Evolutionary conservation across 2,329 filamentous ascomycete species (phyloP).

Genomic region (Phaeosphaeria sp.): DNA sequence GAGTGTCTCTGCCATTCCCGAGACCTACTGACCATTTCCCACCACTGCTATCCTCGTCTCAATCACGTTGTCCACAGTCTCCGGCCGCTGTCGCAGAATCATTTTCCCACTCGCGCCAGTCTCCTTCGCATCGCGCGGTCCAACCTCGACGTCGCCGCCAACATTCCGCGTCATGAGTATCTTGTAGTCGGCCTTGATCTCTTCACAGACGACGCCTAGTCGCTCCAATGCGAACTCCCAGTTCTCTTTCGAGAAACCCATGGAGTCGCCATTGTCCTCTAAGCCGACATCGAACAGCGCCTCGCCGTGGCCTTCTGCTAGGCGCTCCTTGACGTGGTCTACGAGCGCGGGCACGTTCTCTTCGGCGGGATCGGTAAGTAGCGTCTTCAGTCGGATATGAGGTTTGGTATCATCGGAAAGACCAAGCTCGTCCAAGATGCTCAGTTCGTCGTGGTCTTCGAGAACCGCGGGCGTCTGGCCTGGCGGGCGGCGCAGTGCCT

Average conservation of each 20-base stretch:
- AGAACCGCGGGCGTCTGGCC: constrained; percentile 42
- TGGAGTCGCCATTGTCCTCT: constrained; percentile 86
- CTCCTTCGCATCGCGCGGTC: constrained; percentile 69
- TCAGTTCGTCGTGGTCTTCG: constrained; percentile 85
- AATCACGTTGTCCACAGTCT: constrained; percentile 83
- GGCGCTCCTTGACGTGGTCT: constrained; percentile 68
- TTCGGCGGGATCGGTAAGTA: constrained; percentile 68
- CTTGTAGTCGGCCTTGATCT: constrained; percentile 75
- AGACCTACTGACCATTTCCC: constrained; percentile 72
- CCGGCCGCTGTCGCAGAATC: constrained; percentile 77
- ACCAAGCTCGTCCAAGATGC: constrained; percentile 81
- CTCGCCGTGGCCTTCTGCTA: constrained; percentile 83
- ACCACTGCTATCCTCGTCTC: constrained; percentile 97
- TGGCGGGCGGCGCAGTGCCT: constrained; percentile 67
- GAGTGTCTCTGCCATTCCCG: no score
- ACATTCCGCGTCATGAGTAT: constrained; percentile 91
- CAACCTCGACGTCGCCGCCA: constrained; percentile 75
- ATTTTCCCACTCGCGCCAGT: constrained; percentile 84
- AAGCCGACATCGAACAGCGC: constrained; percentile 90
- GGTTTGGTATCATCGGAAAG: constrained; percentile 73
- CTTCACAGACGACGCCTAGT: constrained; percentile 69
- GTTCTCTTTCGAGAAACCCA: constrained; percentile 75
- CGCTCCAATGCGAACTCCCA: constrained; percentile 76
- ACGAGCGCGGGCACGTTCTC: constrained; percentile 69
- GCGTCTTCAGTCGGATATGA: constrained; percentile 72